Percentiles rank a stretch among this genome's conserved stretches.
Evolutionary conservation across 2,329 filamentous ascomycete genomes (phyloP).

Genomic region (Fusarium tupiense): DNA sequence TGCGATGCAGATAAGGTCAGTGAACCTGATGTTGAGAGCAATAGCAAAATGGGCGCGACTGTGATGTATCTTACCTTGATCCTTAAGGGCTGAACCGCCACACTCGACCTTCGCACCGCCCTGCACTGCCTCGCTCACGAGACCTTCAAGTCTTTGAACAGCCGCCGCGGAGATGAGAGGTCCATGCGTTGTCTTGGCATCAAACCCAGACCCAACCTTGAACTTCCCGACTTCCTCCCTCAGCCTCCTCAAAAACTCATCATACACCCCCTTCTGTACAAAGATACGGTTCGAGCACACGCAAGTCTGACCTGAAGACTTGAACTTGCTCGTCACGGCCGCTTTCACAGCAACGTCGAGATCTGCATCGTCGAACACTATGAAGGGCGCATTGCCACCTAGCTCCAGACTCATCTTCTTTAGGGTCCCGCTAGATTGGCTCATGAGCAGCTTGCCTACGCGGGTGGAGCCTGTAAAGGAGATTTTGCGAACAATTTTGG

Average conservation of each 20-base stretch:
- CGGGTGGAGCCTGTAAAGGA: conserved; percentile 74
- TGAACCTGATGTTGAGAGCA: background rate
- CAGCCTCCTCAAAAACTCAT: conserved; percentile 71
- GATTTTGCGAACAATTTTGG: conserved; percentile 73
- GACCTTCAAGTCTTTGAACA: background rate
- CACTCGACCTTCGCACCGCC: background rate
- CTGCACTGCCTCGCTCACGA: background rate
- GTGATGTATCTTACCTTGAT: background rate
- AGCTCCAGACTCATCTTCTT: conserved; percentile 74
- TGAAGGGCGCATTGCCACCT: conserved; percentile 80
- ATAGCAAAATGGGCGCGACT: background rate
- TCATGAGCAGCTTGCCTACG: conserved; percentile 68
- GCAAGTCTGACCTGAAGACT: conserved; percentile 89
- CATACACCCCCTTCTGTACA: conserved; percentile 77
- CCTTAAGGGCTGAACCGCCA: background rate
- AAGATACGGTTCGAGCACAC: conserved; percentile 83
- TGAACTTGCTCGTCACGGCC: conserved; percentile 83
- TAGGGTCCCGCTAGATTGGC: conserved; percentile 73
- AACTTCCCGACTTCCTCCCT: conserved; percentile 50
- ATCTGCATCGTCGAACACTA: conserved; percentile 63
- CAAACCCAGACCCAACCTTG: conserved; percentile 68
- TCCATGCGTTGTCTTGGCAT: conserved; percentile 74
- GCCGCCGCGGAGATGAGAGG: conserved; percentile 57
- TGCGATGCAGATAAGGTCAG: conserved; percentile 43
- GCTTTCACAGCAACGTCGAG: conserved; percentile 61